Evolutionary conservation across 768 basidiomycete species (phyloP).

Genomic region (Mycena amicta): DNA sequence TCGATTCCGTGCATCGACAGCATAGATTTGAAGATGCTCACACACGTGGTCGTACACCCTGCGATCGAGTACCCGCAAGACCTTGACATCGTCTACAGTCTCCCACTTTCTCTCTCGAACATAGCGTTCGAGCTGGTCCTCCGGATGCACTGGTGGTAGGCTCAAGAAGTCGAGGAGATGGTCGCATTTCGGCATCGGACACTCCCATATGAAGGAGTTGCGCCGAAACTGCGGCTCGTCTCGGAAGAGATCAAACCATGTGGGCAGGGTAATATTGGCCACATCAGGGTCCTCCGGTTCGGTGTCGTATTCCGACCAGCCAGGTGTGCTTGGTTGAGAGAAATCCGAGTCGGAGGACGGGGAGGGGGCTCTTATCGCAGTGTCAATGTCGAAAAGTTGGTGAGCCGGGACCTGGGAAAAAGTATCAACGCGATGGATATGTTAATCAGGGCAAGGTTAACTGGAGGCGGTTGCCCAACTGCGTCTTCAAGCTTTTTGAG

Average conservation of each 20-base stretch:
- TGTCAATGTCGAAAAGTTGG: no score
- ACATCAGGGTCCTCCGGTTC: constrained; percentile 38
- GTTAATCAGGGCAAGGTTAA: no score
- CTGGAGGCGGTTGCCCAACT: no score
- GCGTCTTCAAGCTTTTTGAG: constrained; percentile 7
- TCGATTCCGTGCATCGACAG: no score
- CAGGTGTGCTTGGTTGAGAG: constrained; percentile 49
- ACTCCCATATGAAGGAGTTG: constrained; percentile 55
- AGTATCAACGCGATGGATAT: no score
- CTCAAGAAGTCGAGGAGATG: constrained; percentile 50
- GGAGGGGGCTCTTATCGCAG: background rate
- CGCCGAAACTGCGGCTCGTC: constrained; percentile 43
- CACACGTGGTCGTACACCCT: constrained; percentile 36
- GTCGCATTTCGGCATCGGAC: constrained; percentile 45
- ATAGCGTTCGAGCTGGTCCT: constrained; percentile 26
- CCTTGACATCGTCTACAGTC: constrained; percentile 34
- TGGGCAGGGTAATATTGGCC: constrained; percentile 4
- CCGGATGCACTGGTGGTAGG: constrained; percentile 33
- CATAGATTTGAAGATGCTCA: constrained; percentile 13
- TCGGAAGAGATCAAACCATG: constrained; percentile 24
- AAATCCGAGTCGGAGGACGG: constrained; percentile 60
- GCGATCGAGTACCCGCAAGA: constrained; percentile 25
- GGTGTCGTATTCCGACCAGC: constrained; percentile 31
- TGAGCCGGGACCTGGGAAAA: no score
- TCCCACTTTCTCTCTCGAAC: constrained; percentile 38